Conservation (phyloP, 352 stramenopile genomes). For the Phytopythium sindhum region DNA sequence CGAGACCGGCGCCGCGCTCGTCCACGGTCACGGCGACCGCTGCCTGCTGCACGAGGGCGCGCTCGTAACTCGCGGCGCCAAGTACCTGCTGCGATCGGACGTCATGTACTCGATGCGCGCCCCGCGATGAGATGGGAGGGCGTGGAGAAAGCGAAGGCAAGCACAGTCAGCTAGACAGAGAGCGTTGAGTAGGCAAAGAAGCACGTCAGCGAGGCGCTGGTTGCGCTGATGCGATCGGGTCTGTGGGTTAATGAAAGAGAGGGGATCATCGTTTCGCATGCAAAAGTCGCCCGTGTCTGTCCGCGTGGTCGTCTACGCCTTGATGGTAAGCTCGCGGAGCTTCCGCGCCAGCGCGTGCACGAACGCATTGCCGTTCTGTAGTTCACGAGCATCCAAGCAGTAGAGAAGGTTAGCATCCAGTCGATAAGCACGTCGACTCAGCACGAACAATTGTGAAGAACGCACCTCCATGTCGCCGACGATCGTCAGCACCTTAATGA, state of each 20-base stretch:
- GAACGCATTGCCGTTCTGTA: conserved; percentile 54
- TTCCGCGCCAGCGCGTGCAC: conserved; percentile 65
- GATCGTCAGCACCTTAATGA: conserved; percentile 67
- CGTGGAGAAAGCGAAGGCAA: too few relatives aligned
- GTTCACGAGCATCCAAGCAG: conserved; percentile 4
- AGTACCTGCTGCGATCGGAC: conserved; percentile 76
- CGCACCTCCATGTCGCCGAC: conserved; percentile 65
- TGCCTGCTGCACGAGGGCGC: conserved; percentile 79
- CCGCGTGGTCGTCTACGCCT: conserved; percentile 11
- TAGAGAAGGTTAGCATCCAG: conserved; percentile 1
- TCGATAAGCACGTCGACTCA: background rate
- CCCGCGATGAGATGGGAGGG: background rate
- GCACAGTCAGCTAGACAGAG: background rate
- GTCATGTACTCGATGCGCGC: conserved; percentile 67
- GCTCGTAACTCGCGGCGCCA: conserved; percentile 49
- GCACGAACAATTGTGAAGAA: background rate
- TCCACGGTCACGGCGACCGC: conserved; percentile 71
- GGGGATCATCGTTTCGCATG: background rate
- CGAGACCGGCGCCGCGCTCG: conserved; percentile 60
- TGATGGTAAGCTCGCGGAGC: conserved; percentile 55
- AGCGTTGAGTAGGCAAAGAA: background rate
- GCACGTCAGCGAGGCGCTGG: background rate
- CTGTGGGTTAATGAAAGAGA: background rate
- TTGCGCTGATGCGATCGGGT: background rate
- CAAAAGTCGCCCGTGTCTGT: background rate